Conservation (phyloP, 2,329 filamentous ascomycete species). For the Cordyceps cateniannulata region DNA sequence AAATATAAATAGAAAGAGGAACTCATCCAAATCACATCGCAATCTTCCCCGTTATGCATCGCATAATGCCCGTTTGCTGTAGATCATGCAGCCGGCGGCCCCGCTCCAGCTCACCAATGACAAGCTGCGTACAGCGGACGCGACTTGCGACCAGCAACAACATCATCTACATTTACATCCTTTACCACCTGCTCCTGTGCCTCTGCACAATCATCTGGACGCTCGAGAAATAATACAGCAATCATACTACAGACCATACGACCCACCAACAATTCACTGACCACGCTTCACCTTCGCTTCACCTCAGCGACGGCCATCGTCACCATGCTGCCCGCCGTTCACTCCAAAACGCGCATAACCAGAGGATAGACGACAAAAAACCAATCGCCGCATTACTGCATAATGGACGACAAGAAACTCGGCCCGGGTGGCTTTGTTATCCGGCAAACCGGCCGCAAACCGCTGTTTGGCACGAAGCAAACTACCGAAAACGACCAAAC, state of each 20-base stretch:
- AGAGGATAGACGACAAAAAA: neutral
- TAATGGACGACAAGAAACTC: neutral
- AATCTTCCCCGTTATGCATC: too few species aligned
- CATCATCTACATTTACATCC: neutral
- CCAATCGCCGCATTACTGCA: neutral
- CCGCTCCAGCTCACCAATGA: neutral
- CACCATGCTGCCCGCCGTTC: slow-evolving; percentile 3
- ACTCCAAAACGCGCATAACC: neutral
- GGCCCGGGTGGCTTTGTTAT: slow-evolving; percentile 2
- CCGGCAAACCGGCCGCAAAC: slow-evolving; percentile 1
- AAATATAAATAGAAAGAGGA: too few species aligned
- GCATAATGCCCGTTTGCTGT: too few species aligned
- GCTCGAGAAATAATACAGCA: too few species aligned
- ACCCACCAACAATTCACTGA: too few species aligned
- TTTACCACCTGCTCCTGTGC: neutral
- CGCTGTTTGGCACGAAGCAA: slow-evolving; percentile 1
- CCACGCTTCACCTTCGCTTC: too few species aligned
- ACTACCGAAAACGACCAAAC: slow-evolving; percentile 8
- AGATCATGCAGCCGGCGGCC: too few species aligned
- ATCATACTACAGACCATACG: too few species aligned
- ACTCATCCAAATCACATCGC: too few species aligned
- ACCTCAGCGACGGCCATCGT: too few species aligned
- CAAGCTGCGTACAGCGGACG: slow-evolving; percentile 1
- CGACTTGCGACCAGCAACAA: slow-evolving; percentile 2
- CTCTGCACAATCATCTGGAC: neutral